phyloP scores from a whole-genome alignment of 345 rosid species.

The Lumnitzera racemosa region DNA sequence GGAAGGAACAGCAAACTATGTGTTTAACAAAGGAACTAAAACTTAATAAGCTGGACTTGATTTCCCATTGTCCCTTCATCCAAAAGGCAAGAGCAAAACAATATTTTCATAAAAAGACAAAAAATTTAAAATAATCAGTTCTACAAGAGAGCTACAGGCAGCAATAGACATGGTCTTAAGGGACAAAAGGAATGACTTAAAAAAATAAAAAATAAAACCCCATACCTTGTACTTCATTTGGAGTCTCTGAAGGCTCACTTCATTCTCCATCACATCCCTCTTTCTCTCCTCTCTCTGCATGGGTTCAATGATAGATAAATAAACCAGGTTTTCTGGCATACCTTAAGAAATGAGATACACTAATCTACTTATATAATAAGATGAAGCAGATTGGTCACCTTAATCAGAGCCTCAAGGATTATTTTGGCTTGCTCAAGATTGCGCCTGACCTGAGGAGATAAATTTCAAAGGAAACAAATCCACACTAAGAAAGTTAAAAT shows the following conservation, averaged over 20 bases:
- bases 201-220: background rate
- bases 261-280: slow-evolving; percentile 78
- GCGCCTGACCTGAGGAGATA: slow-evolving; percentile 75
- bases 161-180: background rate
- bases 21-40: no score
- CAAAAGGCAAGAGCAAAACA: no score
- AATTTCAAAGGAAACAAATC: slow-evolving; percentile 5
- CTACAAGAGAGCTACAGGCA: slow-evolving; percentile 1
- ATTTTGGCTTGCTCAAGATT: slow-evolving; percentile 94
- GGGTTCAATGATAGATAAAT: background rate
- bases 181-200: background rate
- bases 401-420: slow-evolving; percentile 79
- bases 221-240: slow-evolving; percentile 85
- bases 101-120: no score
- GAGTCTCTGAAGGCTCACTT: slow-evolving; percentile 84
- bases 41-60: no score
- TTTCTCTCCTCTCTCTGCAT: slow-evolving; percentile 93
- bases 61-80: no score
- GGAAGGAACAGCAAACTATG: no score
- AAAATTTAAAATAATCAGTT: no score
- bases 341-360: background rate
- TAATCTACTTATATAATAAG: slow-evolving; percentile 3
- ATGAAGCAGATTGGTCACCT: slow-evolving; percentile 38
- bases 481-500: background rate
- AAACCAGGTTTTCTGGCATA: background rate